Evolutionary conservation across 495 filamentous ascomycete genomes (phyloP), one percentile per base, ranked within the genome.

Genomic region (Hapsidospora chrysogenum): DNA sequence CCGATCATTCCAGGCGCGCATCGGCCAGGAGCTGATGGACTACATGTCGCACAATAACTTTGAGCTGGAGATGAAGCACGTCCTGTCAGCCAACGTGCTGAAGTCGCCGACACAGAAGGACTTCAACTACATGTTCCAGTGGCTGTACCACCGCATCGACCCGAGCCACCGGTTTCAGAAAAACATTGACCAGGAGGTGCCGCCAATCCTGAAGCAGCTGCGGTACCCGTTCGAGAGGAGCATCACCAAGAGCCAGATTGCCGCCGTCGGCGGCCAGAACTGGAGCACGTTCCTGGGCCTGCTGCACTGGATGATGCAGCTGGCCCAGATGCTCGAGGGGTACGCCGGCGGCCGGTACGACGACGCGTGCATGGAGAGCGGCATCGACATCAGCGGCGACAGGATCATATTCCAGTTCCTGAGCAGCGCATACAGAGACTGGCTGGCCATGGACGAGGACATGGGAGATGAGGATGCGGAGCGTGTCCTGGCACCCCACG

Each of bases 301-400:
- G 57, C 64, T 99, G 31, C 87, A 99, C 55, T 99, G 89, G 89
- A 78, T 99, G 73, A 92, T 99, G 86, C 85, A 95, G 53, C 60
- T 96, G 31, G 82, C 85, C 9, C 70, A 79, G 35, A 92, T 92
- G 74, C 75, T 94, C 56, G 84, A 96, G 36, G 57, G 75, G 8
- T 95, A 79, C 49, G 55, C 66, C 2, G 41, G 56, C 16, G 74
- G 83, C 22, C 71, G 76, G 29, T 96, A 92, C 51, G 85, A 95
- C 41, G 79, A 92, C 29, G 85, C 85, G 0, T 92, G 85, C 45
- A 39, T 57, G 9, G 85, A 93, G 44, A 76, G 70, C 31, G 92
- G 89, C 15, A 70, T 87, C 9, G 89, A 96, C 53, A 76, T 95
- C 9, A 72, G 60, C 4, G 77, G 80, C 2, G 87, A 96, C 50